Percentiles rank a stretch among this genome's conserved stretches.
Conservation (phyloP, 2,329 filamentous ascomycete species). For the Ceratocystis lukuohia region DNA sequence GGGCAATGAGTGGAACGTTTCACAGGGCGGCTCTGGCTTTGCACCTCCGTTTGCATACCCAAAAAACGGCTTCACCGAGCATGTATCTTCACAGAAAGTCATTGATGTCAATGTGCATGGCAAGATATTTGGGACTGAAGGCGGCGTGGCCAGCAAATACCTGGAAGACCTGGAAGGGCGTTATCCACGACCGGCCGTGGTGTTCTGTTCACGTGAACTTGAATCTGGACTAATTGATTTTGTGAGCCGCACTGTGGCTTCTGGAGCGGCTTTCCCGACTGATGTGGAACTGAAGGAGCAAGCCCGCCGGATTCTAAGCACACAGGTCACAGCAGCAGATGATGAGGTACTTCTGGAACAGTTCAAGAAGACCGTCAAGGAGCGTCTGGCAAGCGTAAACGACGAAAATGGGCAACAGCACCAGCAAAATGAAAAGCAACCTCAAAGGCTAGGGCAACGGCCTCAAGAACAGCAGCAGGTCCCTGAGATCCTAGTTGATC, state of each 20-base stretch:
- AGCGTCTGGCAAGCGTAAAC: background rate
- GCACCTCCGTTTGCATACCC: constrained; percentile 41
- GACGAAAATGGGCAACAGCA: background rate
- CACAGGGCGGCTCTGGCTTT: constrained; percentile 42
- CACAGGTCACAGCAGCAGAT: constrained; percentile 39
- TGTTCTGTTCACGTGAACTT: constrained; percentile 47
- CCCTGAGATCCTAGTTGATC: background rate
- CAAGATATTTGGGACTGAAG: constrained; percentile 33
- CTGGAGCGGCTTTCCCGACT: constrained; percentile 32
- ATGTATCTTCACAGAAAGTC: constrained; percentile 26
- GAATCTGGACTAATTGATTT: constrained; percentile 41
- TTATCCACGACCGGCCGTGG: constrained; percentile 34
- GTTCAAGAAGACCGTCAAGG: constrained; percentile 32
- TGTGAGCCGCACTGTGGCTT: constrained; percentile 31
- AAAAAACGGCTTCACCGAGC: constrained; percentile 23
- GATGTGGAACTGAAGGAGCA: constrained; percentile 36
- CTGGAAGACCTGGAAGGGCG: constrained; percentile 33
- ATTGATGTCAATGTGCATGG: constrained; percentile 25
- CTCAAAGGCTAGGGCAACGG: background rate
- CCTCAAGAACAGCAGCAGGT: background rate
- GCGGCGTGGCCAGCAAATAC: constrained; percentile 36
- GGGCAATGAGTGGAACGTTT: constrained; percentile 32
- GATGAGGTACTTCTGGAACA: constrained; percentile 38
- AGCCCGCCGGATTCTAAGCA: constrained; percentile 36
- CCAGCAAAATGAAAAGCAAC: background rate